A percentile compares a stretch with the other conserved stretches of the same genome.
These are phyloP conservation scores for Candida palmyrensis DNA, from an alignment of 805 yeast species.

Conservation along the genomic window DNA sequence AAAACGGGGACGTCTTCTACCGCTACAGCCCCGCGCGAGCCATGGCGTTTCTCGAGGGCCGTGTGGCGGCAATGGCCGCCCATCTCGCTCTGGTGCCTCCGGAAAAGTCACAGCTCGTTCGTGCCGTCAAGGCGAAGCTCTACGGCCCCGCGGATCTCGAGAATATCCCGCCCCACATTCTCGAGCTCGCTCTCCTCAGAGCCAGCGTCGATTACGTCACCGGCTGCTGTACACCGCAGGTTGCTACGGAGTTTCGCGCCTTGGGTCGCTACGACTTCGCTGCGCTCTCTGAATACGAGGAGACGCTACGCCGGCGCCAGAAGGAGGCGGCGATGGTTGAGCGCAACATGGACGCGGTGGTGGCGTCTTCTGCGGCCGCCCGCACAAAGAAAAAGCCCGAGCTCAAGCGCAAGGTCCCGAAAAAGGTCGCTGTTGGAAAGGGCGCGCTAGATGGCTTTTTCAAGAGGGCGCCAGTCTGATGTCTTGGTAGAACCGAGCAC, in stretches of 20 bases:
- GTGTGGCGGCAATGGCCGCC: constrained; percentile 27
- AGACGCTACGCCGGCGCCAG: constrained; percentile 12
- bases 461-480: constrained; percentile 31
- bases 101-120: constrained; percentile 2
- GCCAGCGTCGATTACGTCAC: constrained; percentile 45
- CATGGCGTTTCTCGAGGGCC: constrained; percentile 30
- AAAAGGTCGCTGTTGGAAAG: constrained; percentile 48
- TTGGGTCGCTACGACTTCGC: constrained; percentile 15
- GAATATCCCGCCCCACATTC: constrained; percentile 24
- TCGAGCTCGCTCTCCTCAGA: constrained; percentile 30
- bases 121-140: background rate
- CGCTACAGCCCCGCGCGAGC: constrained; percentile 39
- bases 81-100: constrained; percentile 32
- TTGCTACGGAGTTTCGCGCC: constrained; percentile 17
- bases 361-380: constrained; percentile 14
- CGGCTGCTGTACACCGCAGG: constrained; percentile 20
- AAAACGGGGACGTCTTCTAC: constrained; percentile 30
- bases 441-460: constrained; percentile 73
- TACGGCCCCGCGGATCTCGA: constrained; percentile 1
- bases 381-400: constrained; percentile 17
- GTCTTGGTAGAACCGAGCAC: too few relatives aligned
- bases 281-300: constrained; percentile 13
- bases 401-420: constrained; percentile 24
- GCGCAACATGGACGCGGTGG: constrained; percentile 19
- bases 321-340: constrained; percentile 21